A percentile compares a stretch with the other conserved stretches of the same genome.
Evolutionary conservation across 371 early-diverging fungal species (phyloP).

Genomic region (Apophysomyces variabilis): DNA sequence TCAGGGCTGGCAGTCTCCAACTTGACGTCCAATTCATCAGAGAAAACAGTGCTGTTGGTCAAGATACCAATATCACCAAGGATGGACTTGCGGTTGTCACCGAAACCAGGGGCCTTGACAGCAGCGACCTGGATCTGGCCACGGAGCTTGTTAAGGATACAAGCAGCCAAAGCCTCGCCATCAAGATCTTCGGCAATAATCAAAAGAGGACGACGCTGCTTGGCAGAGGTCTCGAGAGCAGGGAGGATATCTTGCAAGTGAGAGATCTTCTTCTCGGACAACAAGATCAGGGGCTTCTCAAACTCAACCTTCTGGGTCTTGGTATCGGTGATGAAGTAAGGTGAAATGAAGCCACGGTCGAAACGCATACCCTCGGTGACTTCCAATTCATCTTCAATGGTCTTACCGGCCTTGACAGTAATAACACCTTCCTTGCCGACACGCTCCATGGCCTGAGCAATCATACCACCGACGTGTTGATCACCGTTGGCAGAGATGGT

Average conservation of each 20-base stretch:
- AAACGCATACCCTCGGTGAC: constrained; percentile 99
- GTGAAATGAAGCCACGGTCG: constrained; percentile 98
- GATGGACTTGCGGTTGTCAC: constrained; percentile 98
- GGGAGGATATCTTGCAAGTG: constrained; percentile 94
- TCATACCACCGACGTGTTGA: constrained; percentile 91
- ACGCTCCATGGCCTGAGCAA: constrained; percentile 98
- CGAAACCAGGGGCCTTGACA: constrained; percentile 99
- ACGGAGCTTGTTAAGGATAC: constrained; percentile 98
- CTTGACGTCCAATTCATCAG: constrained; percentile 94
- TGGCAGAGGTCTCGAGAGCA: constrained; percentile 92
- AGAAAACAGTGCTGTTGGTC: constrained; percentile 94
- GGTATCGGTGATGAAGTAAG: constrained; percentile 98
- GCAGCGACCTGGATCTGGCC: constrained; percentile 96
- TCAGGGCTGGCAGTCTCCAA: constrained; percentile 93
- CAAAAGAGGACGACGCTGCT: constrained; percentile 94
- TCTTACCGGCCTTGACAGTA: constrained; percentile 98
- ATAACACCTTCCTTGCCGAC: constrained; percentile 99
- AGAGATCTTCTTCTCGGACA: constrained; percentile 97
- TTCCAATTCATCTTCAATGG: constrained; percentile 94
- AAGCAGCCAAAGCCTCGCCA: constrained; percentile 98
- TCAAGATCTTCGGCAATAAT: constrained; percentile 98
- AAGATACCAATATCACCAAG: constrained; percentile 95
- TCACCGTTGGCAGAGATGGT: constrained; percentile 99
- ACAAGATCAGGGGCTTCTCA: constrained; percentile 95
- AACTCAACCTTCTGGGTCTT: constrained; percentile 98